Evolutionary conservation across 1,284 basidiomycete genomes (phyloP), one percentile per base, ranked within the genome.

Genomic region (Cryptococcus sp.): DNA sequence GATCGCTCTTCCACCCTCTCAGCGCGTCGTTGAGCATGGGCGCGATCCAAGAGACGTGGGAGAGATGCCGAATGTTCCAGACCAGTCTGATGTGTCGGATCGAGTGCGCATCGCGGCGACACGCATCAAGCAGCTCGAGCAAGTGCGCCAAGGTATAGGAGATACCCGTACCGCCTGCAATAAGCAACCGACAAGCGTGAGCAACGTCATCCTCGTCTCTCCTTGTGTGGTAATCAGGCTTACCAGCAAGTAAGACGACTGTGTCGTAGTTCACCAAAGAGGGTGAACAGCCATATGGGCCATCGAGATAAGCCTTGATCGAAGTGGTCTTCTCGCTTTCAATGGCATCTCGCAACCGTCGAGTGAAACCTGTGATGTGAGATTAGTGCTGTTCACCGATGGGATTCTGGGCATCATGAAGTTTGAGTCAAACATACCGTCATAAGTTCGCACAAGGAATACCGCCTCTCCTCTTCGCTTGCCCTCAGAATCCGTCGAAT

Each of bases 211-310:
- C 31, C 7, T 35, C 31, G 31, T 35, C 31, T 10, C 31, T 35
- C 8, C 31, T 5, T 13, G 31, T 10, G 31, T 35, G 13, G 31
- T 8, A 13, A 35, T 10, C 31, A 35, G 25, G n/a, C 49, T 50
- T 23, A 50, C 49, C 50, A 17, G 70, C 65, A 6, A 77, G 53
- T 16, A 76, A 61, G 19, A 78, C 49, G 7, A 72, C 67, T 2
- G 66, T 64, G 13, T 66, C 47, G 57, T 66, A 69, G 19, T 57
- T 46, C 13, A 52, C 31, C 2, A 74, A 50, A 6, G 56, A 35
- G 1, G 61, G 65, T 3, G 60, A 54, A 4, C 54, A 50, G 13
- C 75, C 76, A 51, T 78, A 77, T 20, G 76, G 72, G 0, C 76
- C 76, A 35, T 78, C 76, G 39, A 77, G 47, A 27, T 50, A 65